Conservation (phyloP, 169 alveolate species). For the Cryptosporidium ubiquitum region DNA sequence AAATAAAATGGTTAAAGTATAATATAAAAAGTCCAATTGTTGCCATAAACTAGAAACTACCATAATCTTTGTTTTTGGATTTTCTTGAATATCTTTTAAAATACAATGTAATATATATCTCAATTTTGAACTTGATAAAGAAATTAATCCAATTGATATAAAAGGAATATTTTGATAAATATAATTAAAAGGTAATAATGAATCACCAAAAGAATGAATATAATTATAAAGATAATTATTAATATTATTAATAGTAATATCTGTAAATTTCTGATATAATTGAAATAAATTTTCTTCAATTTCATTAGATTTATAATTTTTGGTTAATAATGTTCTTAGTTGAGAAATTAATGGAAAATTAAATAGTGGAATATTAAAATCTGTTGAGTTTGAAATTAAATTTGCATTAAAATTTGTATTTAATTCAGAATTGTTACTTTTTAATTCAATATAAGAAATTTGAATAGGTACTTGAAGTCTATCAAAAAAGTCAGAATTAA, state of each 20-base stretch:
- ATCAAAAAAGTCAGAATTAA: conserved; percentile 64
- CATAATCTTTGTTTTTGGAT: conserved; percentile 40
- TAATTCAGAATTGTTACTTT: not conserved
- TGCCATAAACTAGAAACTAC: conserved; percentile 69
- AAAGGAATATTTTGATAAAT: conserved; percentile 19
- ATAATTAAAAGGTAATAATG: not conserved
- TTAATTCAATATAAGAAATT: conserved; percentile 8
- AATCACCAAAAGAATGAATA: not conserved
- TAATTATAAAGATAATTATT: conserved; percentile 24
- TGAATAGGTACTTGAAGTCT: conserved; percentile 65
- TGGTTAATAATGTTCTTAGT: not conserved
- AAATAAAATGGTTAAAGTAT: conserved; percentile 38
- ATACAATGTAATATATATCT: conserved; percentile 47
- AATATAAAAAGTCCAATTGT: conserved; percentile 43
- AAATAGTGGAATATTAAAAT: not conserved
- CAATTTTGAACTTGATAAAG: conserved; percentile 62
- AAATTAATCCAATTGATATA: conserved; percentile 33
- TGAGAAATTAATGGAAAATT: conserved; percentile 11
- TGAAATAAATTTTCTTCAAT: conserved; percentile 3
- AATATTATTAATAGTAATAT: conserved; percentile 20
- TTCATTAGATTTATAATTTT: conserved; percentile 2
- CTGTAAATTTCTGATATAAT: conserved; percentile 9
- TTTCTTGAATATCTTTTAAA: conserved; percentile 4
- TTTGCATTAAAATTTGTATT: not conserved
- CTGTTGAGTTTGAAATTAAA: not conserved